Conservation (phyloP, 805 yeast genomes). For the Phaffomyces antillensis region DNA sequence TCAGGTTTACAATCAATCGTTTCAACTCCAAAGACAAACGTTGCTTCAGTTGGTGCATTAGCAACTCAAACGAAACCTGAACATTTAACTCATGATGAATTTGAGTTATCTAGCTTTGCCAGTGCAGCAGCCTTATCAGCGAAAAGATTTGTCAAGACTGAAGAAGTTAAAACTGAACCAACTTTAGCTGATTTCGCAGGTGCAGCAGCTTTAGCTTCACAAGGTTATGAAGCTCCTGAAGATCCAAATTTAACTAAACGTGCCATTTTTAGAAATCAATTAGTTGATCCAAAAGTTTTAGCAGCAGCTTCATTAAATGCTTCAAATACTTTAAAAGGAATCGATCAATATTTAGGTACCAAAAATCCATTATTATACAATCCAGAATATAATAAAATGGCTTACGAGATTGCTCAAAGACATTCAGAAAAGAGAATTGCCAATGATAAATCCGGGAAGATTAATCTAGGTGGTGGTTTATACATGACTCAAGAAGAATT, state of each 20-base stretch:
- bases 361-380: constrained; percentile 31
- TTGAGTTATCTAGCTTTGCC: background rate
- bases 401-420: constrained; percentile 69
- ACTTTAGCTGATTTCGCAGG: constrained; percentile 36
- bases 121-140: constrained; percentile 47
- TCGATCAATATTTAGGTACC: constrained; percentile 35
- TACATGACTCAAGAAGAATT: constrained; percentile 69
- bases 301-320: constrained; percentile 48
- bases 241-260: constrained; percentile 39
- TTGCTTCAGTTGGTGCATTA: constrained; percentile 47
- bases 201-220: constrained; percentile 47
- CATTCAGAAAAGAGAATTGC: constrained; percentile 50
- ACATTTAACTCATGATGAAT: background rate
- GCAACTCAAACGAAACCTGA: constrained; percentile 1
- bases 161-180: constrained; percentile 24
- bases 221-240: constrained; percentile 32
- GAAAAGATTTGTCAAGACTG: constrained; percentile 31
- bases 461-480: constrained; percentile 85
- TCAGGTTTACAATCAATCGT: constrained; percentile 35
- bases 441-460: constrained; percentile 32
- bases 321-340: constrained; percentile 28
- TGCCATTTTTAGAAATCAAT: constrained; percentile 25
- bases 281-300: constrained; percentile 37
- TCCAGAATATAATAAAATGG: constrained; percentile 60
- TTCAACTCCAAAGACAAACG: constrained; percentile 26